Evolutionary conservation across 2,329 filamentous ascomycete genomes (phyloP).

Genomic region (Aspergillus sp.): DNA sequence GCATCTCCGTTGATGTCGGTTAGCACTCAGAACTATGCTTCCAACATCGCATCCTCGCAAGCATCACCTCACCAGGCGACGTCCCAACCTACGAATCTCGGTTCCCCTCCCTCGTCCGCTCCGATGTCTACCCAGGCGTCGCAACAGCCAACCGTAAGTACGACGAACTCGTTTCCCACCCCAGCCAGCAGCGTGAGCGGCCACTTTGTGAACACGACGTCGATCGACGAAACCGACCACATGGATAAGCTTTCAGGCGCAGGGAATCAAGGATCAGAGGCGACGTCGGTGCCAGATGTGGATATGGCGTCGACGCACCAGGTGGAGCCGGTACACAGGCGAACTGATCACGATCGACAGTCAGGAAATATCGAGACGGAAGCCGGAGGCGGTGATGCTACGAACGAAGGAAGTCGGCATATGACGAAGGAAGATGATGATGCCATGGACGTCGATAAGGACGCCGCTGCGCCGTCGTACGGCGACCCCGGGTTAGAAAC

Average conservation of each 20-base stretch:
- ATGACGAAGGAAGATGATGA: slow-evolving; percentile 16
- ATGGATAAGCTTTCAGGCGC: slow-evolving; percentile 21
- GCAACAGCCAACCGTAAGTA: slow-evolving; percentile 32
- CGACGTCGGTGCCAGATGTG: slow-evolving; percentile 8
- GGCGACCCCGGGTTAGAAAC: slow-evolving; percentile 31
- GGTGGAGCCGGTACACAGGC: slow-evolving; percentile 18
- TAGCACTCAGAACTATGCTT: slow-evolving; percentile 40
- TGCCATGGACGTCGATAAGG: slow-evolving; percentile 33
- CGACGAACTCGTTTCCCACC: slow-evolving; percentile 36
- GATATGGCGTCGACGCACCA: slow-evolving; percentile 11
- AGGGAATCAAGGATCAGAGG: slow-evolving; percentile 12
- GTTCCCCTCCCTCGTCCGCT: slow-evolving; percentile 33
- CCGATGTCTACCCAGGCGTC: slow-evolving; percentile 36
- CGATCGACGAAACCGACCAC: slow-evolving; percentile 27
- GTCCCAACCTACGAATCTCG: slow-evolving; percentile 30
- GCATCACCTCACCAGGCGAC: slow-evolving; percentile 37
- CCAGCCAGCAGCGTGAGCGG: slow-evolving; percentile 38
- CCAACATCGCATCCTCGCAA: slow-evolving; percentile 36
- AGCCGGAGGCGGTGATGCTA: slow-evolving; percentile 13
- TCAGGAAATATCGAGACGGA: slow-evolving; percentile 8
- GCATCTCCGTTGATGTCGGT: slow-evolving; percentile 44
- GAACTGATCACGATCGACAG: slow-evolving; percentile 27
- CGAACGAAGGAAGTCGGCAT: slow-evolving; percentile 10
- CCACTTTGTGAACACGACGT: slow-evolving; percentile 19
- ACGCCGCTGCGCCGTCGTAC: slow-evolving; percentile 11